Evolutionary conservation across 495 filamentous ascomycete genomes (phyloP).

Genomic region (Talaromyces wortmannii): DNA sequence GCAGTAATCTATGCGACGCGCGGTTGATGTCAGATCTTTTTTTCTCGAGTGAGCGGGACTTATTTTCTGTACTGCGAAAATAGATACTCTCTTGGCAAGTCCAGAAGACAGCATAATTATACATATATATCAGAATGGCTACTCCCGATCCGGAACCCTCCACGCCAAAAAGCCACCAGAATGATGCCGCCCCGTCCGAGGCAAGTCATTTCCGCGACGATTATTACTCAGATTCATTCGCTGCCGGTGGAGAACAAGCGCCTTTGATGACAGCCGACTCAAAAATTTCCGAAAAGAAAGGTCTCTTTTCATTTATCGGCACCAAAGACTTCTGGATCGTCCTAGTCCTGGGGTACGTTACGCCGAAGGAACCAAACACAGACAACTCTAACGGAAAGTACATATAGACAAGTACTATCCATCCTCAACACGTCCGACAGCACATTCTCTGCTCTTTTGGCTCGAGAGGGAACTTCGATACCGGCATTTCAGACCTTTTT

Average conservation of each 20-base stretch:
- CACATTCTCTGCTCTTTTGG: constrained; percentile 77
- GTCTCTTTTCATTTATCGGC: constrained; percentile 71
- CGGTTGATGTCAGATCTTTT: no score
- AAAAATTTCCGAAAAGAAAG: constrained; percentile 28
- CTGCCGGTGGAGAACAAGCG: not conserved
- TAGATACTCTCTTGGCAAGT: no score
- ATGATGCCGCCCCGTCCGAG: no score
- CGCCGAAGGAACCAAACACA: constrained; percentile 1
- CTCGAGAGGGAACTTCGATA: constrained; percentile 62
- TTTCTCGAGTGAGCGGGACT: no score
- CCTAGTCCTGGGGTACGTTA: constrained; percentile 61
- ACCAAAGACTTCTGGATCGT: constrained; percentile 86
- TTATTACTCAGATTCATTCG: not conserved
- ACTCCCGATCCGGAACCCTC: no score
- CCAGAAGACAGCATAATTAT: no score
- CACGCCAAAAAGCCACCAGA: no score
- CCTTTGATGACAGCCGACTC: not conserved
- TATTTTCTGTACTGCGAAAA: no score
- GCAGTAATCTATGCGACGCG: no score
- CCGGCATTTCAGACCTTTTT: constrained; percentile 97
- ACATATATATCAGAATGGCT: no score
- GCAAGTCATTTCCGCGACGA: not conserved
- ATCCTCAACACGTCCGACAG: constrained; percentile 86
- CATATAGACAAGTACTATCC: constrained; percentile 66
- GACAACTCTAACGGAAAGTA: not conserved